A percentile compares a stretch with the other conserved stretches of the same genome.
Conservation (phyloP, 305 asterid species). For the Vinca major region DNA sequence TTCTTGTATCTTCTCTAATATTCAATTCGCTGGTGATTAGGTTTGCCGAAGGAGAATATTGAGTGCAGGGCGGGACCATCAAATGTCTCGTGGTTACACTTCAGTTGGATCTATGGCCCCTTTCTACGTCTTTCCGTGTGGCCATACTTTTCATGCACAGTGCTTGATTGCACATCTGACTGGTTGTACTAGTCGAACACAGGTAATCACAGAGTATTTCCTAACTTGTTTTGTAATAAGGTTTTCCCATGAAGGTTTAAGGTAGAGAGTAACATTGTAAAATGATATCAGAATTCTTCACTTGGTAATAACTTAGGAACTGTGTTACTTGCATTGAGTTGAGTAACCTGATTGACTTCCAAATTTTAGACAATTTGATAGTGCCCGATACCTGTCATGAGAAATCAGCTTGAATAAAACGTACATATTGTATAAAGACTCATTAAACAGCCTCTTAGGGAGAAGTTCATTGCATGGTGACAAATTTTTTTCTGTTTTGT, state of each 20-base stretch:
- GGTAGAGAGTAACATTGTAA: neutral
- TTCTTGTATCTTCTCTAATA: constrained; percentile 16
- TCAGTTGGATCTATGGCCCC: constrained; percentile 90
- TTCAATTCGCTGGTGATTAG: constrained; percentile 33
- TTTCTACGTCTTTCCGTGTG: constrained; percentile 95
- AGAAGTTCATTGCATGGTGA: no score
- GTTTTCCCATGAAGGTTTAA: neutral
- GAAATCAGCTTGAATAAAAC: neutral
- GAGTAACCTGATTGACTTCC: neutral
- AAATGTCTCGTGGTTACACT: constrained; percentile 56
- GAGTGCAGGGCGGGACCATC: constrained; percentile 53
- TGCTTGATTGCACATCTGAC: constrained; percentile 94
- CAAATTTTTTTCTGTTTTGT: no score
- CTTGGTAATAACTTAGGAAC: neutral
- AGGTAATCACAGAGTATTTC: constrained; percentile 40
- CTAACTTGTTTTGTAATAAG: constrained; percentile 3
- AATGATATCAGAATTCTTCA: neutral
- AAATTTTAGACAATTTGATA: neutral
- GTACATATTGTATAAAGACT: neutral
- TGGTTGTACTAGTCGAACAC: constrained; percentile 67
- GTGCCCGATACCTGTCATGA: neutral
- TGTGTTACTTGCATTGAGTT: neutral
- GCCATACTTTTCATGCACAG: constrained; percentile 84
- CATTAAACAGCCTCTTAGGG: no score
- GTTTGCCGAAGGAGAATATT: constrained; percentile 74